Evolutionary conservation across 306 rosid genomes (phyloP), one percentile per base, ranked within the genome.

Genomic region (Carpinus viminea): DNA sequence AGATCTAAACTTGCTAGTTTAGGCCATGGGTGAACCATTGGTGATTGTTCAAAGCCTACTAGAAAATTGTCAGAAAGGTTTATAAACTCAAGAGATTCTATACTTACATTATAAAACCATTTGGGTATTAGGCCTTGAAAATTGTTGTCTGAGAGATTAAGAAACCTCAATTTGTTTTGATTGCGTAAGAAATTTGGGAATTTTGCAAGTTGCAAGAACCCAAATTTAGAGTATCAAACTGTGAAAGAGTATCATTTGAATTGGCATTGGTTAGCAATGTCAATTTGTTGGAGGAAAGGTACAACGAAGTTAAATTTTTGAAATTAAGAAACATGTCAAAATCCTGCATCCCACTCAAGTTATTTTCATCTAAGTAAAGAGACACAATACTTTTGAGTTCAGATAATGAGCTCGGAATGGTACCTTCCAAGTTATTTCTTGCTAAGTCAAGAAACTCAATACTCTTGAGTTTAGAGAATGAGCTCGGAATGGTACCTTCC

Each of bases 91-190:
- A 51, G 55, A 51, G 55, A 2, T 51, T 15, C 55, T 51, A 12
- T 13, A 51, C 55, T 51, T 15, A 2, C n/a, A 51, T 51, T 51
- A 51, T 4, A 4, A 4, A 51, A 5, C 55, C 55, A 51, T 50
- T 53, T 83, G 9, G 88, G 91, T 20, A 88, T 7, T 60, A 51
- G 81, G n/a, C 96, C 90, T 0, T 48, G 78, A 4, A 89, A 24
- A 55, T 54, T 55, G 81, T 82, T 85, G 4, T 11, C 6, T 61
- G 74, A 18, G 50, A 75, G 81, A 74, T 86, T 1, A 59, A 80
- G 72, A 12, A 2, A 4, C 26, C 0, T 12, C 36, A 79, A 13
- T 26, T 3, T 28, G 0, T 69, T n/a, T 68, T 71, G 61, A 68
- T 82, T 52, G 2, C 48, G 68, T 1, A 89, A 76, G 2, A 89